A percentile compares a stretch with the other conserved stretches of the same genome.
phyloP scores from a whole-genome alignment of 352 stramenopile genomes.

The Pythium guiyangense region DNA sequence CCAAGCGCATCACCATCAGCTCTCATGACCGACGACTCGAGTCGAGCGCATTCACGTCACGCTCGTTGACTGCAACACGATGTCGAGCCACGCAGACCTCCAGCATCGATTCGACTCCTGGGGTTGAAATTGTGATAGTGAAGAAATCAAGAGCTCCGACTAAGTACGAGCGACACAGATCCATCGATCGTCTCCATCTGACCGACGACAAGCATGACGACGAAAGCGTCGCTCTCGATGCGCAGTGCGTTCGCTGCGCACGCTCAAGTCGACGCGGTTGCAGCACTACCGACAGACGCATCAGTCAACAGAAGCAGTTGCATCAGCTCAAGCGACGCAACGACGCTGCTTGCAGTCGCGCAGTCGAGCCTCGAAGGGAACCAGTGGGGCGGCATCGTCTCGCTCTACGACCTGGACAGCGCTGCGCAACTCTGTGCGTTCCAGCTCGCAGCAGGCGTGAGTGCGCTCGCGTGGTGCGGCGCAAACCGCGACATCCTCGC shows the following conservation, averaged over 20 bases:
- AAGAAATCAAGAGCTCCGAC: too few species aligned
- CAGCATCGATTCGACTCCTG: too few species aligned
- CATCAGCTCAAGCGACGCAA: slow-evolving; percentile 11
- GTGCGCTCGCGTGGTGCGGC: slow-evolving; percentile 49
- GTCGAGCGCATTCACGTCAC: too few species aligned
- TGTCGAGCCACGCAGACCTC: too few species aligned
- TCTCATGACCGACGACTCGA: too few species aligned
- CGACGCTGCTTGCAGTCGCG: slow-evolving; percentile 52
- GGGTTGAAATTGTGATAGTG: too few species aligned
- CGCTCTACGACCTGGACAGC: slow-evolving; percentile 37
- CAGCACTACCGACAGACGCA: slow-evolving; percentile 5
- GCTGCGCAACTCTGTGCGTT: slow-evolving; percentile 39
- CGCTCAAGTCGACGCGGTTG: slow-evolving; percentile 45
- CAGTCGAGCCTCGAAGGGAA: slow-evolving; percentile 74
- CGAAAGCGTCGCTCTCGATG: neutral
- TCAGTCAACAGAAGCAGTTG: too few species aligned
- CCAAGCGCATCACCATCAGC: too few species aligned
- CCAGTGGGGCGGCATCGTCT: slow-evolving; percentile 59
- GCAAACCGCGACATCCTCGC: slow-evolving; percentile 42
- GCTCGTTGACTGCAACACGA: too few species aligned
- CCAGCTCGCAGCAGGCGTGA: slow-evolving; percentile 42
- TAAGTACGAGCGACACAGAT: too few species aligned
- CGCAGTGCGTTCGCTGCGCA: slow-evolving; percentile 21
- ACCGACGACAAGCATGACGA: neutral
- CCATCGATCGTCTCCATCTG: too few species aligned